A percentile compares a stretch with the other conserved stretches of the same genome.
Conservation (phyloP, 352 stramenopile genomes). For the Globisporangium lucens region DNA sequence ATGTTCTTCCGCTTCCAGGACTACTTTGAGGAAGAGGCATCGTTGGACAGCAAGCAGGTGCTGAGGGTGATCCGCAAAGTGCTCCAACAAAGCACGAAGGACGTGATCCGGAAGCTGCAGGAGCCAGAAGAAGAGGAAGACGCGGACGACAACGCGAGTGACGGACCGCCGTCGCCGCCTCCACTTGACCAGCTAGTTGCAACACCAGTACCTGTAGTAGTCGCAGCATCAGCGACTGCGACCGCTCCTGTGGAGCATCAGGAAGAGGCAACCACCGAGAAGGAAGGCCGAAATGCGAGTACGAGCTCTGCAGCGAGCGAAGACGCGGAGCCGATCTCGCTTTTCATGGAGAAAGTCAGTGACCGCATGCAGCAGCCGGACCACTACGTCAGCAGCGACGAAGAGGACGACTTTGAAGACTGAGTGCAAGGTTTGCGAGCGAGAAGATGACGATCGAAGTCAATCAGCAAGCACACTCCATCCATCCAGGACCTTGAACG, state of each 20-base stretch:
- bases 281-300: neutral
- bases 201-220: neutral
- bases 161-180: constrained; percentile 38
- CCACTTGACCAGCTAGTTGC: constrained; percentile 18
- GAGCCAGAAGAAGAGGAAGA: constrained; percentile 26
- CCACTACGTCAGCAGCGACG: constrained; percentile 17
- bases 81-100: constrained; percentile 74
- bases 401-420: constrained; percentile 30
- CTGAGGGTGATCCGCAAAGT: constrained; percentile 73
- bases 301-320: constrained; percentile 12
- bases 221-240: neutral
- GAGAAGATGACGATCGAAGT: constrained; percentile 19
- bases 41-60: constrained; percentile 66
- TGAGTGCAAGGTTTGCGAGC: constrained; percentile 11
- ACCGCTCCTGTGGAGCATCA: neutral
- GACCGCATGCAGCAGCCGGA: constrained; percentile 2
- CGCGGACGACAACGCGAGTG: constrained; percentile 30
- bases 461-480: neutral
- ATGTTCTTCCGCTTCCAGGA: constrained; percentile 85
- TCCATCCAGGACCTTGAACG: neutral
- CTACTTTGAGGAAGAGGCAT: constrained; percentile 63
- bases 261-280: neutral
- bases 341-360: constrained; percentile 13
- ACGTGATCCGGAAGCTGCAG: constrained; percentile 55
- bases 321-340: constrained; percentile 12